Conservation (phyloP, 2,329 filamentous ascomycete species). For the Cercospora zeae-maydis region DNA sequence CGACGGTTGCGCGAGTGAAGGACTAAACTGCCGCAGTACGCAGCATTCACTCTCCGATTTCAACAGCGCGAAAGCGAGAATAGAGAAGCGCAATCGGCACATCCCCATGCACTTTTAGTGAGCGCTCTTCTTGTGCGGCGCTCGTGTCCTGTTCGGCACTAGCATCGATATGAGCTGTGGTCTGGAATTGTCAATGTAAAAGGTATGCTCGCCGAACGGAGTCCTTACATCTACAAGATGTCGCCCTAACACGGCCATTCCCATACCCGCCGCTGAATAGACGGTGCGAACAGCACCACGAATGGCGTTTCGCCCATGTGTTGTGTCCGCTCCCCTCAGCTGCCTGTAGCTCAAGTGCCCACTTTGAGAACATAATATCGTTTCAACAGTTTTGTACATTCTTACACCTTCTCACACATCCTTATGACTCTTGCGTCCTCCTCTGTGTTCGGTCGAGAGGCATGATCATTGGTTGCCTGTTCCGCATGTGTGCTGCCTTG, state of each 20-base stretch:
- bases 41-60: background rate
- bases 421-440: constrained; percentile 4
- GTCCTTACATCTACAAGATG: background rate
- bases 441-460: constrained; percentile 41
- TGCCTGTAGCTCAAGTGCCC: background rate
- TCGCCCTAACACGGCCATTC: background rate
- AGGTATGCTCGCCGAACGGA: background rate
- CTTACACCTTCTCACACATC: background rate
- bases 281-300: background rate
- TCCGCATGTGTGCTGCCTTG: constrained; percentile 59
- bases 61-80: background rate
- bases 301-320: background rate
- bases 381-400: background rate
- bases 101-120: background rate
- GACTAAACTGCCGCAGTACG: background rate
- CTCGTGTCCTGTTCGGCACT: background rate
- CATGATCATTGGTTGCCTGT: constrained; percentile 66
- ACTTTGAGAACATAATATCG: background rate
- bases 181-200: background rate
- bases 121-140: background rate
- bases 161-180: background rate
- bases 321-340: background rate
- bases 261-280: background rate
- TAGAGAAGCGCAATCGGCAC: background rate
- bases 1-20: background rate